phyloP scores from a whole-genome alignment of 2,329 filamentous ascomycete species.

The Penicillium occitanis region DNA sequence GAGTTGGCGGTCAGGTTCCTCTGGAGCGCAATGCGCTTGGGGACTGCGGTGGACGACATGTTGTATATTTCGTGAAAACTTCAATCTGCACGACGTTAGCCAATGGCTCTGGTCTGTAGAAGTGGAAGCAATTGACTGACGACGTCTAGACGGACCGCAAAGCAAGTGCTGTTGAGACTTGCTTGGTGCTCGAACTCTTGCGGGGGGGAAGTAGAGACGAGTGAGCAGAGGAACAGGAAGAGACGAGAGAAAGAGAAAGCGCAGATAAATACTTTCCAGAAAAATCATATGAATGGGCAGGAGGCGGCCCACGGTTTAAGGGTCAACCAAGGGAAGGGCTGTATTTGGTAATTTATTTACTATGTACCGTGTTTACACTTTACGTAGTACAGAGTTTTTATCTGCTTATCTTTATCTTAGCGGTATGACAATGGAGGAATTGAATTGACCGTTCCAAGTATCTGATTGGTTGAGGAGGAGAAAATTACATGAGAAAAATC shows the following conservation, averaged over 20 bases:
- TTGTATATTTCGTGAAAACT: slow-evolving; percentile 16
- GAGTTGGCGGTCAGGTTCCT: slow-evolving; percentile 56
- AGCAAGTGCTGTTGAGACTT: slow-evolving; percentile 3
- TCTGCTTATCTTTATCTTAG: slow-evolving; percentile 9
- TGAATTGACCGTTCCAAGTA: not conserved
- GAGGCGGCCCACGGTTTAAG: slow-evolving; percentile 2
- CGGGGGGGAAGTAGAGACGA: not conserved
- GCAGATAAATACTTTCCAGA: not conserved
- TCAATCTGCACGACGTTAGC: slow-evolving; percentile 8
- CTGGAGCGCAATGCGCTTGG: slow-evolving; percentile 49
- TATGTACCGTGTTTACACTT: not conserved
- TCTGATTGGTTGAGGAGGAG: not conserved
- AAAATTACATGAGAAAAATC: slow-evolving; percentile 1
- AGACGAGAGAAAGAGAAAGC: not conserved
- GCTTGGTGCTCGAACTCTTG: not conserved
- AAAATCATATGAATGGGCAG: slow-evolving; percentile 17
- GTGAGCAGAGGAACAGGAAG: not conserved
- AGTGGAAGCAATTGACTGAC: not conserved
- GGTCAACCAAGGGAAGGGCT: slow-evolving; percentile 1
- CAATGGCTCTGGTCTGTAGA: not conserved
- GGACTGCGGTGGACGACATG: slow-evolving; percentile 54
- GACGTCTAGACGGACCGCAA: not conserved
- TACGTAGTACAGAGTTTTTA: not conserved
- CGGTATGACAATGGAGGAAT: not conserved
- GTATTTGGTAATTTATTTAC: slow-evolving; percentile 10